Base-by-base conservation (phyloP, 2,329 filamentous ascomycete genomes). In the Verticillium longisporum region DNA sequence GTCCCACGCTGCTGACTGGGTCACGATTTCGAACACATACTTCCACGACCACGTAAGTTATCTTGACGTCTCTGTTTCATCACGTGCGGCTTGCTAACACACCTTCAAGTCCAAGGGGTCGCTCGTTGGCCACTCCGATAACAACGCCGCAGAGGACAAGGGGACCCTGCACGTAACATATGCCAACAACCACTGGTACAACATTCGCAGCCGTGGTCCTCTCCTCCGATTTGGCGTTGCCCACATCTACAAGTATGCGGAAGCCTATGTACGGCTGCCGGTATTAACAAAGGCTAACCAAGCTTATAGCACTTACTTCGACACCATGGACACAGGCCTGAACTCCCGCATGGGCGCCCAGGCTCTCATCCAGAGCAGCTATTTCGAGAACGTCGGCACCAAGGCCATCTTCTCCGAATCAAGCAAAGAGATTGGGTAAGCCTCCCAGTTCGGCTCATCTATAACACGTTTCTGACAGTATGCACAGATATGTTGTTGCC, bases 171-270 rank as follows among this genome's bases (percentile, higher is more conserved):
- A 75, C 66, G 75, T 88, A 50, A 88, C 86, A 26, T 86, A 85
- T 70, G 78, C 79, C 73, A 82, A 86, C 76, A 88, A 88, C 79
- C 77, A 83, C 75, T 87, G 78, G 77, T 68, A 70, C 63, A 86
- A 87, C 75, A 72, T 87, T 70, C 84, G 86, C 77, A 85, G 82
- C 13, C 85, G 86, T 60, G 76, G 74, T 0, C 86, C 86, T 0
- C 82, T 79, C 2, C 68, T 87, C 70, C 83, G 85, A 62, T 88
- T 88, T 73, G 86, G 85, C 14, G 88, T 83, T 13, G 83, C 59
- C 15, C 85, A 88, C 70, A 67, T 77, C 61, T 76, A 83, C 66
- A 82, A 78, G 64, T 62, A 65, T 45, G 56, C 15, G 10, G 3
- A 11, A 4, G 1, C n/a, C 34, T 9, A 31, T 4, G 5, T 31